A percentile compares a stretch with the other conserved stretches of the same genome.
phyloP scores from a whole-genome alignment of 1,139 yeast genomes.

The Saccharomycopsis hybrid region DNA sequence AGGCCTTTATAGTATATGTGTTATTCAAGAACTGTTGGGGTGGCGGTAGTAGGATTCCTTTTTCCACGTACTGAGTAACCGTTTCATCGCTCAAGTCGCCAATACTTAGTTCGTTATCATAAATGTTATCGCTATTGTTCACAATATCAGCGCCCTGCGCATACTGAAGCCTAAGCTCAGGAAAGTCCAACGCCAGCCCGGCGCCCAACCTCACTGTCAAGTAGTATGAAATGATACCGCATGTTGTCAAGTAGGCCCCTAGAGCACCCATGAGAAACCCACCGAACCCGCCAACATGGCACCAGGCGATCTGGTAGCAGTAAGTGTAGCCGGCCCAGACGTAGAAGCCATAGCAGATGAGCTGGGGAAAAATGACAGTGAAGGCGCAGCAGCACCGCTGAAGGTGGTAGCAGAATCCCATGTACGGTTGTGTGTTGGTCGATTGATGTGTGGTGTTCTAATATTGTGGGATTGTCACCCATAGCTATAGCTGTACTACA shows the following conservation, averaged over 20 bases:
- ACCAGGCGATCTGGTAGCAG: constrained; percentile 27
- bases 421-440: background rate
- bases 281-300: constrained; percentile 24
- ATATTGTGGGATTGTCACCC: too few species aligned
- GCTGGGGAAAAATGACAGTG: constrained; percentile 53
- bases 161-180: constrained; percentile 33
- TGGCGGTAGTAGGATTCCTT: constrained; percentile 26
- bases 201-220: constrained; percentile 53
- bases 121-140: constrained; percentile 9
- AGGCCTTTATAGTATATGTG: constrained; percentile 39
- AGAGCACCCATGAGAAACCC: constrained; percentile 22
- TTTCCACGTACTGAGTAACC: constrained; percentile 22
- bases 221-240: constrained; percentile 42
- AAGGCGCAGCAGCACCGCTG: constrained; percentile 40
- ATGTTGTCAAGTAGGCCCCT: constrained; percentile 22
- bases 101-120: constrained; percentile 23
- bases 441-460: background rate
- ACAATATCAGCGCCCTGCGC: constrained; percentile 27
- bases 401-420: constrained; percentile 10
- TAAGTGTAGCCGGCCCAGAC: constrained; percentile 55
- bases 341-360: constrained; percentile 43
- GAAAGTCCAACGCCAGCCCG: constrained; percentile 53
- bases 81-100: constrained; percentile 24
- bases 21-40: constrained; percentile 32
- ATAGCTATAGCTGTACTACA: too few species aligned